Percentiles rank a stretch among this genome's conserved stretches.
These are phyloP conservation scores for Tricholoma sp. DNA, from an alignment of 768 basidiomycete genomes.

Conservation along the genomic window DNA sequence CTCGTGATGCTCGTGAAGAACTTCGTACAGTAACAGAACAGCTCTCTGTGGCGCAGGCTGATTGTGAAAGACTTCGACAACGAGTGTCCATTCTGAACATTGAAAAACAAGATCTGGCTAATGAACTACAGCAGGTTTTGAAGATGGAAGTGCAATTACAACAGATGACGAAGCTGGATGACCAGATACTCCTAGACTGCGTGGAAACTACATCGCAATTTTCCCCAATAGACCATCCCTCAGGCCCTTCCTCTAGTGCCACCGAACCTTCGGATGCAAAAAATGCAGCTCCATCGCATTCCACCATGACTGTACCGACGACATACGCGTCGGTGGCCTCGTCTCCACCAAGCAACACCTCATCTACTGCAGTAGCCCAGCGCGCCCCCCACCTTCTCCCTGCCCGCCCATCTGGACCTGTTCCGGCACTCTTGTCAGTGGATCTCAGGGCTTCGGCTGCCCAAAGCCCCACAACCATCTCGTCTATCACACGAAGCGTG, in stretches of 20 bases:
- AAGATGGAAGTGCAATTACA: not conserved
- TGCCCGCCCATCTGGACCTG: not conserved
- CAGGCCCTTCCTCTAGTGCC: not conserved
- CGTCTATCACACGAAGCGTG: constrained; percentile 2
- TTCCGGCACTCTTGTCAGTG: not conserved
- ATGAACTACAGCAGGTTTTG: constrained; percentile 3
- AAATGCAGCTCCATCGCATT: not conserved
- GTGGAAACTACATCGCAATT: not conserved
- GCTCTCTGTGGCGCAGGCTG: constrained; percentile 25
- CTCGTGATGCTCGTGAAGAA: constrained; percentile 28
- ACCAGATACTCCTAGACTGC: not conserved
- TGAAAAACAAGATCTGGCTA: constrained; percentile 3
- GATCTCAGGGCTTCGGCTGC: constrained; percentile 2
- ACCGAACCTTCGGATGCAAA: not conserved
- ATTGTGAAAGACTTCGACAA: constrained; percentile 26
- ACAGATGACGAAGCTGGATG: not conserved
- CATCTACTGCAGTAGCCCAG: not conserved
- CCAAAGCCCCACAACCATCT: not conserved
- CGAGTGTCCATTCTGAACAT: constrained; percentile 14
- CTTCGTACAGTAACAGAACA: constrained; percentile 18
- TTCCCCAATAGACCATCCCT: not conserved
- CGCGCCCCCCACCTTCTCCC: constrained; percentile 1
- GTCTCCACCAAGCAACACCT: not conserved
- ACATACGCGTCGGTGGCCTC: constrained; percentile 10
- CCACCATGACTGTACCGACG: not conserved